These are phyloP conservation scores for Xylariales sp. DNA, from an alignment of 2,329 filamentous ascomycete species.

Conservation along the genomic window DNA sequence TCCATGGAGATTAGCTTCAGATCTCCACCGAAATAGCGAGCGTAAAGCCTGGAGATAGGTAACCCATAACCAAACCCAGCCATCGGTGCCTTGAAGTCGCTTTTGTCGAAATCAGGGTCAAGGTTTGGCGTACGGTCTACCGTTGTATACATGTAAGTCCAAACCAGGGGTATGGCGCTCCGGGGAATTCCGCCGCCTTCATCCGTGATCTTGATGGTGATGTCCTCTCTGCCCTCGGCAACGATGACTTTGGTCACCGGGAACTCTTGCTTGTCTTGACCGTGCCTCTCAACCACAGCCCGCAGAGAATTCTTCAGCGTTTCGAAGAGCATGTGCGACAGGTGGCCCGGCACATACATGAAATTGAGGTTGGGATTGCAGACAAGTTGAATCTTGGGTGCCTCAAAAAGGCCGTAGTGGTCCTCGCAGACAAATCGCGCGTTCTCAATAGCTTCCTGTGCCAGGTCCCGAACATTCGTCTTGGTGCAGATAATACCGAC, in stretches of 20 bases:
- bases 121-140: constrained; percentile 92
- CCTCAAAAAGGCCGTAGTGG: constrained; percentile 95
- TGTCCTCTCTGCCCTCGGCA: constrained; percentile 95
- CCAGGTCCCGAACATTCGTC: constrained; percentile 91
- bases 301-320: constrained; percentile 97
- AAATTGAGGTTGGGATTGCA: constrained; percentile 93
- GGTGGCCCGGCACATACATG: constrained; percentile 98
- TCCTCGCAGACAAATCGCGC: constrained; percentile 99
- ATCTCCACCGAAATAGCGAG: constrained; percentile 95
- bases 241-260: constrained; percentile 97
- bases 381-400: constrained; percentile 92
- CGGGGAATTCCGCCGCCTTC: constrained; percentile 94
- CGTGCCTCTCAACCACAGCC: constrained; percentile 92
- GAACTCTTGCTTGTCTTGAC: constrained; percentile 92
- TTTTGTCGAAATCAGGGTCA: constrained; percentile 97
- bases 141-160: constrained; percentile 99
- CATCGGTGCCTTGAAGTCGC: constrained; percentile 99
- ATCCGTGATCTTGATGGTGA: constrained; percentile 97
- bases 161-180: constrained; percentile 92
- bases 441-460: constrained; percentile 96
- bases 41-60: constrained; percentile 90
- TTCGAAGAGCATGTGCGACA: constrained; percentile 99
- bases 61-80: constrained; percentile 97
- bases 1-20: constrained; percentile 99
- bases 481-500: constrained; percentile 99